Conservation (phyloP, 495 filamentous ascomycete genomes). For the Hypoxylon intermedium region DNA sequence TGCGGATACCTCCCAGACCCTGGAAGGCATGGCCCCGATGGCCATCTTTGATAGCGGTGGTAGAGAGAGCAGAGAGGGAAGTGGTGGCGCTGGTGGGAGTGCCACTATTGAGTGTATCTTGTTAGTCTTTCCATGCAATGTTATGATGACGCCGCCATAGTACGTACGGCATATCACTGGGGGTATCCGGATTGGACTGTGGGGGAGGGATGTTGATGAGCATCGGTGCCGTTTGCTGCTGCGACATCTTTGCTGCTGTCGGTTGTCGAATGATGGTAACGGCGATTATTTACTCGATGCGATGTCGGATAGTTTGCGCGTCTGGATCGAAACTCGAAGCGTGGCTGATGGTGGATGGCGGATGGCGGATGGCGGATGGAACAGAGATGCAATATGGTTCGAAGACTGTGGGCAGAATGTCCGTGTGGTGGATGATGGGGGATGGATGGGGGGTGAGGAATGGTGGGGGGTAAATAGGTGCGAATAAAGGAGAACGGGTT, state of each 20-base stretch:
- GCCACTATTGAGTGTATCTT: conserved; percentile 62
- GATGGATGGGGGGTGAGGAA: background rate
- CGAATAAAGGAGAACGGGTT: background rate
- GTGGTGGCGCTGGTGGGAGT: conserved; percentile 91
- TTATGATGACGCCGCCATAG: conserved; percentile 9
- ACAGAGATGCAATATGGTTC: background rate
- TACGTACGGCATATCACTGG: conserved; percentile 87
- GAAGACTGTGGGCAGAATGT: too few species aligned
- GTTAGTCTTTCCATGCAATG: conserved; percentile 14
- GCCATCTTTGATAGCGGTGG: conserved; percentile 92
- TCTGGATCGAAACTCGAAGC: background rate
- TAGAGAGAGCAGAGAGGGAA: conserved; percentile 84
- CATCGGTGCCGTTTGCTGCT: conserved; percentile 60
- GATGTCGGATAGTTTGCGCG: conserved; percentile 12
- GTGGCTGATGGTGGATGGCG: conserved; percentile 3
- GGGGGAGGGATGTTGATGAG: conserved; percentile 87
- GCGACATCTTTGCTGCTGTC: conserved; percentile 45
- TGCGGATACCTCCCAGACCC: conserved; percentile 54
- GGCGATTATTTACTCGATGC: background rate
- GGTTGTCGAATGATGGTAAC: background rate
- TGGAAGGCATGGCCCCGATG: conserved; percentile 74
- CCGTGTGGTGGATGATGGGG: background rate
- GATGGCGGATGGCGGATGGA: background rate
- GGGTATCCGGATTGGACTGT: conserved; percentile 84
- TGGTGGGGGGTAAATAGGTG: background rate